Conservation (phyloP, 129 eudicot species). For the Saussurea involucrata region DNA sequence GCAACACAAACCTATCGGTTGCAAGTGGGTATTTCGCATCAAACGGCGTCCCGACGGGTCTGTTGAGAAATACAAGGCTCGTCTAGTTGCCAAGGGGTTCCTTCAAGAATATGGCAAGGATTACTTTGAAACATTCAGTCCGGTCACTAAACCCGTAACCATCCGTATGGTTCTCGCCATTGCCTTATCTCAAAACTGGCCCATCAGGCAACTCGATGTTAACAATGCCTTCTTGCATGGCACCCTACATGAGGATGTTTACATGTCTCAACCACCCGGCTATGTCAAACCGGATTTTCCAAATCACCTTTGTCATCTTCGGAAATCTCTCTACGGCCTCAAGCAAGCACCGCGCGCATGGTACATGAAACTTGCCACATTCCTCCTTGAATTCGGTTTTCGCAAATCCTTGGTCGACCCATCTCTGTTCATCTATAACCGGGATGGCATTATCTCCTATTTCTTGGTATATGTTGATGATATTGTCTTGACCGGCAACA, state of each 20-base stretch:
- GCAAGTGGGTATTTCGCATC: slow-evolving; percentile 11
- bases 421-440: slow-evolving; percentile 7
- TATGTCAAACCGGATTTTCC: not conserved
- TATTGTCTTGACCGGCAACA: too few species aligned
- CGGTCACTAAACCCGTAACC: too few species aligned
- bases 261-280: slow-evolving; percentile 19
- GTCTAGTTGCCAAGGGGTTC: too few species aligned
- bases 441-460: not conserved
- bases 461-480: slow-evolving; percentile 24
- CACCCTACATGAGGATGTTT: slow-evolving; percentile 15
- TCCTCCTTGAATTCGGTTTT: not conserved
- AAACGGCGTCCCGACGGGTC: not conserved
- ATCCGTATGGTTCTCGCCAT: too few species aligned
- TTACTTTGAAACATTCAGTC: too few species aligned
- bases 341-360: slow-evolving; percentile 4
- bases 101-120: too few species aligned
- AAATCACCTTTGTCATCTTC: not conserved
- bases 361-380: slow-evolving; percentile 8
- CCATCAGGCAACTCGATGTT: too few species aligned
- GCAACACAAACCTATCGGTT: not conserved
- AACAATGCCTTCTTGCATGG: slow-evolving; percentile 5
- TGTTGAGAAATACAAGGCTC: not conserved
- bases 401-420: slow-evolving; percentile 8
- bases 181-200: too few species aligned
- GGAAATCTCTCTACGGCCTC: not conserved